Base-by-base conservation (phyloP, 108 stramenopile genomes). In the Ochromonas danica region DNA sequence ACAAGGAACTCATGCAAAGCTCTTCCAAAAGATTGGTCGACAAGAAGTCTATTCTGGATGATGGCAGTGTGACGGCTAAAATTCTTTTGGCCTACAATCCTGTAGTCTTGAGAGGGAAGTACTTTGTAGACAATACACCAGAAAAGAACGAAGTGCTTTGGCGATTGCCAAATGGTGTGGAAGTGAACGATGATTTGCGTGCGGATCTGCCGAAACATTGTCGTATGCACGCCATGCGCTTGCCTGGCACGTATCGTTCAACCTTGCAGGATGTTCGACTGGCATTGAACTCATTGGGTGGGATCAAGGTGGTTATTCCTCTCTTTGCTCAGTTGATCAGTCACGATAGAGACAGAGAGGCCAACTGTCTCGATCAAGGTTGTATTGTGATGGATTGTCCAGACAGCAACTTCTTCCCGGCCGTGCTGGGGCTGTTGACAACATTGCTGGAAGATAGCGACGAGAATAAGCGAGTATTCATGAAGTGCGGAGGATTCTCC, bases 91-190 rank as follows among this genome's bases (percentile, higher is more conserved):
- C 83, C 28, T 84, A 83, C 75, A 84, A 84, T 39, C 83, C 83
- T 33, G 67, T 77, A 35, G 82, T 84, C 40, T 84, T 77, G 83
- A 78, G 43, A 36, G 83, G 83, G 39, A 82, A 83, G 62, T 80
- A 80, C 36, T 84, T 84, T n/a, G 75, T 84, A 36, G 83, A 84
- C 31, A 84, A 83, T 71, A 84, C 83, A 14, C 83, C 83, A 70
- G 82, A 83, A 40, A 65, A 62, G 33, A 84, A 84, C 39, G 81
- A 77, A 31, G 78, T 82, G 70, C 63, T 61, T 31, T 84, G 83
- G 83, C 43, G 3, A n/a, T 51, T 51, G 6, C 45, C 45, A 14
- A 22, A 51, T 51, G 22, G 22, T 6, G 17, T 22, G 10, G 39
- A 72, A 30, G 41, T 40, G 28, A 51, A 51, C 22, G 40, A 22